Base-by-base conservation (phyloP, 257 asterid species). In the Fraxinus excelsior region DNA sequence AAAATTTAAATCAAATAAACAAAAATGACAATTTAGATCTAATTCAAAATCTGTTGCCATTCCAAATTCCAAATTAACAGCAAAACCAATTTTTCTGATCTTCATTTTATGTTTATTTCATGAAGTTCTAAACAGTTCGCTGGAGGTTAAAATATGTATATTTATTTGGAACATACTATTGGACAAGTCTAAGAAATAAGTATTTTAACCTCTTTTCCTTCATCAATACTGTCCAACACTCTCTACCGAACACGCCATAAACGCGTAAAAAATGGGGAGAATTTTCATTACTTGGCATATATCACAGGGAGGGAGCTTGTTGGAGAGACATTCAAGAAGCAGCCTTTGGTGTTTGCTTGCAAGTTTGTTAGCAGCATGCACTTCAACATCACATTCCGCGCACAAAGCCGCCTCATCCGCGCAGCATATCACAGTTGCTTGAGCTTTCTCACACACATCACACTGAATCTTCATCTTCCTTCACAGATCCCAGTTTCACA, bases 371-470 rank as follows among this genome's bases (percentile, higher is more conserved):
- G 99, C 99, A 28, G 97, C 99, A 76, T 95, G 99, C 14, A 95
- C 92, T 79, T 91, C 96, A 23, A 90, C 85, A 62, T 95, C 98
- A 82, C 99, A 95, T 68, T 84, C 85, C 0, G 94, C 82, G 56
- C 99, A 95, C 81, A 95, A 77, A 11, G 98, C 99, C 32, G 99
- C 99, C 86, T 95, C 99, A 80, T 95, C 99, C 8, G 99, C 99
- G 81, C 99, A 93, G 83, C 99, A 95, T 2, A 95, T 95, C 86
- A 95, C 94, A 44, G 96, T 91, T 76, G 99, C 99, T 67, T 88
- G 88, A 23, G 98, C 97, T 77, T 88, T 95, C 90, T 95, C 99
- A 79, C 99, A 95, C 71, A 93, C 99, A 89, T 95, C 99, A 70
- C 99, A 95, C 90, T 90, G 97, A 56, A 95, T 93, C 97, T 95